These are phyloP conservation scores for Botrytis aclada DNA, from an alignment of 2,329 filamentous ascomycete genomes.

Conservation along the genomic window DNA sequence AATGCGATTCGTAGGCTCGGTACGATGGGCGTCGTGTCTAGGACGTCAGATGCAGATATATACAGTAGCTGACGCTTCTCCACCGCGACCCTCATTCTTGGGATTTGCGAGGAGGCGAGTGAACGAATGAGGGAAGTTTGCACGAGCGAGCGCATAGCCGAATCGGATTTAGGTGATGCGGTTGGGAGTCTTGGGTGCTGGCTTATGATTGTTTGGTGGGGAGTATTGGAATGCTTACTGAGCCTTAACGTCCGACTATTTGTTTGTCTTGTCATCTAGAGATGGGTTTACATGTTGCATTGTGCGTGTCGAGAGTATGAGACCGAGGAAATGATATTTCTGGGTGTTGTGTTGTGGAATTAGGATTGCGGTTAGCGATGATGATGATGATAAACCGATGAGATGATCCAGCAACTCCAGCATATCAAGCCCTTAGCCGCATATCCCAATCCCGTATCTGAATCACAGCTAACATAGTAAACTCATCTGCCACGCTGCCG, in stretches of 20 bases:
- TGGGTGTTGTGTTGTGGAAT: background rate
- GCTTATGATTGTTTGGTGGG: background rate
- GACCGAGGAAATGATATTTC: background rate
- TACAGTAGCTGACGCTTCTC: background rate
- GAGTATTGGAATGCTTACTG: background rate
- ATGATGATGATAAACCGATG: background rate
- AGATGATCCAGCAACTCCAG: background rate
- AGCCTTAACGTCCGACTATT: too few relatives aligned
- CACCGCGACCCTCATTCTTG: conserved; percentile 3
- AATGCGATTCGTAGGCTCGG: background rate
- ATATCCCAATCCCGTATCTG: background rate
- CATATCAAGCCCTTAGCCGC: background rate
- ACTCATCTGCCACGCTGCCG: background rate
- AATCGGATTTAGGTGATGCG: background rate
- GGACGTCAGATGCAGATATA: background rate
- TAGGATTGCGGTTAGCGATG: background rate
- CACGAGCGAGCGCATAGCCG: background rate
- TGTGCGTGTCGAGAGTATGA: background rate
- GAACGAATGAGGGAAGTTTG: too few relatives aligned
- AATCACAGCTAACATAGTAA: background rate
- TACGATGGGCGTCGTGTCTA: background rate
- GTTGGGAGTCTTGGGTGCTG: background rate
- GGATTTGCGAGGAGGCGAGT: background rate
- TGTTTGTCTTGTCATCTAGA: background rate
- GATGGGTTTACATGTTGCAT: too few relatives aligned